phyloP scores from a whole-genome alignment of 441 rosid species.

The Lepidium campestre region DNA sequence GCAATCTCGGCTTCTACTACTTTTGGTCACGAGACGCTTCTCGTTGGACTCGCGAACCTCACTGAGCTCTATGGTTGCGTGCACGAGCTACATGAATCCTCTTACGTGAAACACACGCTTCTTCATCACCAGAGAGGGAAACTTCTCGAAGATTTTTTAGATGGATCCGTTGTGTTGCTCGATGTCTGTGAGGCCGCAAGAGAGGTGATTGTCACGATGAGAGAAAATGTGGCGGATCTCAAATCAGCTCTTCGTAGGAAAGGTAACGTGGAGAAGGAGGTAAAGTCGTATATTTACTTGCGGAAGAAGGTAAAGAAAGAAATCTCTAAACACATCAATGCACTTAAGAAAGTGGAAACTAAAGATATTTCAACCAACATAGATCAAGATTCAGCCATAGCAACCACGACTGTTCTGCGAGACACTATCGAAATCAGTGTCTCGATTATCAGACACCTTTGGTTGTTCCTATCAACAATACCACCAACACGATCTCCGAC shows the following conservation, averaged over 20 bases:
- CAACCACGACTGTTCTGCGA: constrained; percentile 28
- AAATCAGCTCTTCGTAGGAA: constrained; percentile 54
- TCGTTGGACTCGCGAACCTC: constrained; percentile 37
- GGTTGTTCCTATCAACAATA: constrained; percentile 37
- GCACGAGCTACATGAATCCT: constrained; percentile 38
- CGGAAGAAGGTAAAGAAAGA: constrained; percentile 52
- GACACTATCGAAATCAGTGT: constrained; percentile 38
- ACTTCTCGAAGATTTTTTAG: constrained; percentile 39
- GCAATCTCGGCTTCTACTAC: constrained; percentile 2
- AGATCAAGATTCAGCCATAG: constrained; percentile 16
- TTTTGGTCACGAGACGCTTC: constrained; percentile 31
- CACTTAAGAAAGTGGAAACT: constrained; percentile 31
- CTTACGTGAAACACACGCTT: constrained; percentile 35
- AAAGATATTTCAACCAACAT: neutral
- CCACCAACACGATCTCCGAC: constrained; percentile 15
- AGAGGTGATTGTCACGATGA: constrained; percentile 39
- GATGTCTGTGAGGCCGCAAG: constrained; percentile 44
- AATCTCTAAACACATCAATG: constrained; percentile 20
- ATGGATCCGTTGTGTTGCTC: constrained; percentile 41
- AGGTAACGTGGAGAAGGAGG: constrained; percentile 36
- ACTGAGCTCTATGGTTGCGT: constrained; percentile 42
- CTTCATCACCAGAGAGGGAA: constrained; percentile 28
- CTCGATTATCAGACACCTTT: constrained; percentile 36
- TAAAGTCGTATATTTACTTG: constrained; percentile 34
- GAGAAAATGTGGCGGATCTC: constrained; percentile 38